Conservation (phyloP, 495 filamentous ascomycete genomes). For the Neurospora sp. region DNA sequence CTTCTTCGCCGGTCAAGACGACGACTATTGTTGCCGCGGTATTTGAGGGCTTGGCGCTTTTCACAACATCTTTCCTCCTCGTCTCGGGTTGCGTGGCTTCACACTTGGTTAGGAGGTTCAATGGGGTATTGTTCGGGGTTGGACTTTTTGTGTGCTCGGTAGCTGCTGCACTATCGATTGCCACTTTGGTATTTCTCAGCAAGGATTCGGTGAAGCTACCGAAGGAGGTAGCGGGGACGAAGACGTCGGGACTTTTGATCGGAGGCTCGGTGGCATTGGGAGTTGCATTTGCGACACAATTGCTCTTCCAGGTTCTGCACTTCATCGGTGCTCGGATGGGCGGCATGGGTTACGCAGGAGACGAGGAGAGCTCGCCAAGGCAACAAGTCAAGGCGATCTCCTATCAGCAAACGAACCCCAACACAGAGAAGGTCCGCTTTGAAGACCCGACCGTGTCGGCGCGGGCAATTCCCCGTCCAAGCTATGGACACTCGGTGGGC, state of each 20-base stretch:
- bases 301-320: constrained; percentile 30
- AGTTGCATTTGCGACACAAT: constrained; percentile 29
- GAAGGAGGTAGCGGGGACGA: constrained; percentile 22
- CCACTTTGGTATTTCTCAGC: constrained; percentile 27
- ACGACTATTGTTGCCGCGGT: constrained; percentile 27
- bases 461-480: constrained; percentile 28
- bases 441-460: constrained; percentile 7
- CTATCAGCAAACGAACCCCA: constrained; percentile 32
- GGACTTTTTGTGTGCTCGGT: constrained; percentile 26
- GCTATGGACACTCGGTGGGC: constrained; percentile 28
- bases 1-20: constrained; percentile 22
- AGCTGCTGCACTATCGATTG: constrained; percentile 30
- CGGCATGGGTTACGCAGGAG: constrained; percentile 19
- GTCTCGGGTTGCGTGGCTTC: constrained; percentile 14
- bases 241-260: constrained; percentile 21
- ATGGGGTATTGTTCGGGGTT: constrained; percentile 26
- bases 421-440: constrained; percentile 14
- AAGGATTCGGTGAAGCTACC: constrained; percentile 15
- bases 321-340: constrained; percentile 21
- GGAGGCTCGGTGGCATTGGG: constrained; percentile 31
- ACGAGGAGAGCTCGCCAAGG: constrained; percentile 15
- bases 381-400: constrained; percentile 35
- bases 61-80: constrained; percentile 17
- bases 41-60: constrained; percentile 25
- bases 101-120: constrained; percentile 11